These are phyloP conservation scores for Larix kaempferi DNA, from an alignment of 75 land plant species.

Conservation along the genomic window DNA sequence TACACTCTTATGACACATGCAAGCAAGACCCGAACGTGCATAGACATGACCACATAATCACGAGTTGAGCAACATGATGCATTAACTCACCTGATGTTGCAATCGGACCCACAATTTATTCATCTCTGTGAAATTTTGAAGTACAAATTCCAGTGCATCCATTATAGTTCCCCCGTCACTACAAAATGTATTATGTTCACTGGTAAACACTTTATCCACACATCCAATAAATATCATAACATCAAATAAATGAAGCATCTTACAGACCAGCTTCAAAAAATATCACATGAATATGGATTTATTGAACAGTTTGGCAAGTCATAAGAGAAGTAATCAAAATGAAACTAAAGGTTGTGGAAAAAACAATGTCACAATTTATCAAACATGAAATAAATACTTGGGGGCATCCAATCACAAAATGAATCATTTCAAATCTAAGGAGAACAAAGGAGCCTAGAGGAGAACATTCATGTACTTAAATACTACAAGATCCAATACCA, in stretches of 20 bases:
- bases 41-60: slow-evolving; percentile 1
- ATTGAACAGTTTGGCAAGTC: not conserved
- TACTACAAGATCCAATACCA: not conserved
- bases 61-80: not conserved
- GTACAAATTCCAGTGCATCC: slow-evolving; percentile 96
- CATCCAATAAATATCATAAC: not conserved
- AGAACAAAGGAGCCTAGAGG: not conserved
- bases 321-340: too few species aligned
- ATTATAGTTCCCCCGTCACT: slow-evolving; percentile 87
- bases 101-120: slow-evolving; percentile 98
- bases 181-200: slow-evolving; percentile 3
- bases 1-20: slow-evolving; percentile 14
- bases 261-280: not conserved
- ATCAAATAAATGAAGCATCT: not conserved
- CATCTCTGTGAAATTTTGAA: slow-evolving; percentile 99
- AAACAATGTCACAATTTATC: slow-evolving; percentile 1
- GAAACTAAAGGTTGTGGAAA: not conserved
- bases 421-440: not conserved
- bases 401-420: not conserved
- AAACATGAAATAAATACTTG: not conserved
- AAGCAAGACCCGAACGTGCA: slow-evolving; percentile 19
- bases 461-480: not conserved
- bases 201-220: not conserved
- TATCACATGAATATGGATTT: not conserved
- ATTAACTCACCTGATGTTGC: slow-evolving; percentile 90